Evolutionary conservation across 2,329 filamentous ascomycete genomes (phyloP).

Genomic region (Thyridium curvatum): DNA sequence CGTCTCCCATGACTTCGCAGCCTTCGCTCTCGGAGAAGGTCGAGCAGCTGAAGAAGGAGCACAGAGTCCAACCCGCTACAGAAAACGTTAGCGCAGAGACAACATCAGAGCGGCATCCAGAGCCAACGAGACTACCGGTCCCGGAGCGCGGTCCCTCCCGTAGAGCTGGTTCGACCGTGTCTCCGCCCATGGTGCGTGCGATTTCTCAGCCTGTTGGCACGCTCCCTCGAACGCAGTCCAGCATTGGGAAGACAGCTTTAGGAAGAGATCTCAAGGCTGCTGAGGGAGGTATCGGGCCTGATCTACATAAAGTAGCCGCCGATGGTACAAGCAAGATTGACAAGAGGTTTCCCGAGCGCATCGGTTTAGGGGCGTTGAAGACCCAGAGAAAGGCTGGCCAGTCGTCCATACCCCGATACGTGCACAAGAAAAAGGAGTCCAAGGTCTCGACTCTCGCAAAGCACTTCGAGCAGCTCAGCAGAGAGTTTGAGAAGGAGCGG

Average conservation of each 20-base stretch:
- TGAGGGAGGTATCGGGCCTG: constrained; percentile 19
- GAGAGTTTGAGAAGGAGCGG: constrained; percentile 93
- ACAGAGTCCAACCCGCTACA: no score
- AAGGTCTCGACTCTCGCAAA: constrained; percentile 88
- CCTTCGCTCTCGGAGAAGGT: constrained; percentile 36
- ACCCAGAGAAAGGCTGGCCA: constrained; percentile 43
- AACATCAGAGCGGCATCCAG: constrained; percentile 13
- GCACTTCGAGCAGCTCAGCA: constrained; percentile 93
- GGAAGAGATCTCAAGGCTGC: constrained; percentile 24
- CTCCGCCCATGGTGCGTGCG: constrained; percentile 47
- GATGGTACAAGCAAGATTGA: constrained; percentile 49
- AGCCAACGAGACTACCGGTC: constrained; percentile 10
- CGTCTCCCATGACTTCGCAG: not conserved
- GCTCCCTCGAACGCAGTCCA: constrained; percentile 38
- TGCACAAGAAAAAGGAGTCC: constrained; percentile 66
- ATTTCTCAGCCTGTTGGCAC: constrained; percentile 44
- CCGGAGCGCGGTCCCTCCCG: constrained; percentile 27
- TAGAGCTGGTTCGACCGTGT: constrained; percentile 36
- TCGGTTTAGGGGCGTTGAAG: constrained; percentile 62
- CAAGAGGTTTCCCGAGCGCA: constrained; percentile 70
- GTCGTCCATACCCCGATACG: constrained; percentile 87
- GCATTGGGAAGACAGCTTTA: constrained; percentile 31
- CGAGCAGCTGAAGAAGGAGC: constrained; percentile 44
- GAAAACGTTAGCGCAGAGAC: constrained; percentile 2
- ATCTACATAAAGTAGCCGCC: constrained; percentile 22